phyloP scores from a whole-genome alignment of 1,284 basidiomycete genomes.

The Lentinula novae-zelandiae region DNA sequence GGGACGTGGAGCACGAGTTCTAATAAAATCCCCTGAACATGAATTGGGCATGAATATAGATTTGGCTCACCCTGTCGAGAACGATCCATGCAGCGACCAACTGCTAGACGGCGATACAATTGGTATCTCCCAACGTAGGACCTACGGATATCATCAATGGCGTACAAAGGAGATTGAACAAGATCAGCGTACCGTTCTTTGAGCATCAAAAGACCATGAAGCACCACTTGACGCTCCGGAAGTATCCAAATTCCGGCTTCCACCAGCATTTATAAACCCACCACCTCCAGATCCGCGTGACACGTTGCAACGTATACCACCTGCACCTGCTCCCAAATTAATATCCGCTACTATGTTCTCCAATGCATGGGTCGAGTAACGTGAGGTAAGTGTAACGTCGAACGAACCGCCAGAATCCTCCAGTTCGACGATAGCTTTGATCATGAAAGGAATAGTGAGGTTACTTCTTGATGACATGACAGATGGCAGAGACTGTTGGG shows the following conservation, averaged over 20 bases:
- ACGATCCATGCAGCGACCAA: constrained; percentile 76
- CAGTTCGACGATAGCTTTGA: constrained; percentile 60
- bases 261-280: constrained; percentile 27
- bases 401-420: constrained; percentile 72
- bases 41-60: neutral
- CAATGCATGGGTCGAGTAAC: constrained; percentile 59
- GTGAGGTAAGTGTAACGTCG: constrained; percentile 67
- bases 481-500: constrained; percentile 16
- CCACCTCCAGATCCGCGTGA: constrained; percentile 58
- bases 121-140: constrained; percentile 74
- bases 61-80: constrained; percentile 52
- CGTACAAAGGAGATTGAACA: constrained; percentile 6
- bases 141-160: constrained; percentile 32
- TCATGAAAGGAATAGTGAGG: constrained; percentile 60
- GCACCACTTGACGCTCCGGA: constrained; percentile 30
- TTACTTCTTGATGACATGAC: constrained; percentile 36
- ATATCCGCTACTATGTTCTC: constrained; percentile 72
- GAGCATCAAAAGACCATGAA: constrained; percentile 78
- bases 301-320: constrained; percentile 59
- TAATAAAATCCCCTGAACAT: constrained; percentile 18
- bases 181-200: constrained; percentile 46
- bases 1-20: constrained; percentile 37
- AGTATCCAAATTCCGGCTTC: constrained; percentile 14
- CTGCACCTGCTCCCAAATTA: constrained; percentile 70
- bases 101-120: constrained; percentile 66